Conservation (phyloP, 495 filamentous ascomycete species). For the Immersiella caudata region DNA sequence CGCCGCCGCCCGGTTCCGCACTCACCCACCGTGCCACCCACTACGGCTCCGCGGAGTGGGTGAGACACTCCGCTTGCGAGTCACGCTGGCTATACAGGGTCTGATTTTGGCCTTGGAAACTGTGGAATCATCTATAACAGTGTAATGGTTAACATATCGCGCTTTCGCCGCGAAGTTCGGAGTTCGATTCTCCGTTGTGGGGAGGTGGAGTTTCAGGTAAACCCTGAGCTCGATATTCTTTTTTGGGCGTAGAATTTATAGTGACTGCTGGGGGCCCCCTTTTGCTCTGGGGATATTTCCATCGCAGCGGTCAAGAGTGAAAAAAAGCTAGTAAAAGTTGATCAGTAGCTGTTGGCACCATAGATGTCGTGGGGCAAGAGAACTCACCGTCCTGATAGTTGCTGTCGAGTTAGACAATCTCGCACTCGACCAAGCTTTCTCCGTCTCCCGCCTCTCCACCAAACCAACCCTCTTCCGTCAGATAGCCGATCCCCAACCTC, state of each 20-base stretch:
- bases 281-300: too few species aligned
- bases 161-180: neutral
- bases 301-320: too few species aligned
- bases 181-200: neutral
- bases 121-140: neutral
- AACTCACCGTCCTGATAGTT: too few species aligned
- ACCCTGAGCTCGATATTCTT: neutral
- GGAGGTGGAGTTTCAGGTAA: neutral
- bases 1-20: neutral
- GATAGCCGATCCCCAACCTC: neutral
- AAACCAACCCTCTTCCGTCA: neutral
- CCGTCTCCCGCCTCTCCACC: neutral
- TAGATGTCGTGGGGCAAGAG: too few species aligned
- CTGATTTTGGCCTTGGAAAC: neutral
- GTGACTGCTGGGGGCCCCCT: too few species aligned
- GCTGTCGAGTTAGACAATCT: neutral
- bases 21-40: too few species aligned
- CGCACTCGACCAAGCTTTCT: neutral
- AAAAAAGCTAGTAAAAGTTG: too few species aligned
- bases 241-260: too few species aligned
- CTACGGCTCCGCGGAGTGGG: neutral
- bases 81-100: neutral
- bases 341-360: too few species aligned
- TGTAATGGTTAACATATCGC: neutral
- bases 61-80: neutral